A percentile compares a stretch with the other conserved stretches of the same genome.
These are phyloP conservation scores for Abrus pulchellus DNA, from an alignment of 306 rosid species.

Conservation along the genomic window DNA sequence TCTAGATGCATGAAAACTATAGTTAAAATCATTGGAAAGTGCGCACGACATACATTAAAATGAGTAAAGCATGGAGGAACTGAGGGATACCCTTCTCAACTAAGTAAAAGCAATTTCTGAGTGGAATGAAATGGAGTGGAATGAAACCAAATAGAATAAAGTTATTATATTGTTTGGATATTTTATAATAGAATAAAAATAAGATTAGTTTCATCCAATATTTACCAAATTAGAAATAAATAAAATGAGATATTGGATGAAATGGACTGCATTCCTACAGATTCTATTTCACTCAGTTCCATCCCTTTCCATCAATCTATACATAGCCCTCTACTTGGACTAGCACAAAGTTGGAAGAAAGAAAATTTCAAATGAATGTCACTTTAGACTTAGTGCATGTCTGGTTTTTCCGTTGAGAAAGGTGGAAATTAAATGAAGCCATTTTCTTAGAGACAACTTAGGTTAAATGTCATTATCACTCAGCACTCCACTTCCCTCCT, in stretches of 20 bases:
- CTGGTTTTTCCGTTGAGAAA: neutral
- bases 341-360: neutral
- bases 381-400: neutral
- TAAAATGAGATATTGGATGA: neutral
- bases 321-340: neutral
- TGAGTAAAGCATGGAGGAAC: neutral
- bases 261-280: neutral
- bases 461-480: slow-evolving; percentile 35
- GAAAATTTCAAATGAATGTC: slow-evolving; percentile 26
- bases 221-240: neutral
- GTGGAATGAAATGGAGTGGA: neutral
- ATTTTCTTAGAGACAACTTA: neutral
- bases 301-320: neutral
- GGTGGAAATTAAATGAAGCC: neutral
- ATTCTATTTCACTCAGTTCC: neutral
- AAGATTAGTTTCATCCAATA: neutral
- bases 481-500: neutral
- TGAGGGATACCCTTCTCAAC: neutral
- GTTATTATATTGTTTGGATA: neutral
- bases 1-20: neutral
- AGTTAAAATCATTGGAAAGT: neutral
- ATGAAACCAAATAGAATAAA: neutral
- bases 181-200: neutral
- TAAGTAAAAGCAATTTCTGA: neutral
- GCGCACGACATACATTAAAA: neutral